Evolutionary conservation across 2,329 filamentous ascomycete genomes (phyloP).

Genomic region (Phyllosticta ampelicida): DNA sequence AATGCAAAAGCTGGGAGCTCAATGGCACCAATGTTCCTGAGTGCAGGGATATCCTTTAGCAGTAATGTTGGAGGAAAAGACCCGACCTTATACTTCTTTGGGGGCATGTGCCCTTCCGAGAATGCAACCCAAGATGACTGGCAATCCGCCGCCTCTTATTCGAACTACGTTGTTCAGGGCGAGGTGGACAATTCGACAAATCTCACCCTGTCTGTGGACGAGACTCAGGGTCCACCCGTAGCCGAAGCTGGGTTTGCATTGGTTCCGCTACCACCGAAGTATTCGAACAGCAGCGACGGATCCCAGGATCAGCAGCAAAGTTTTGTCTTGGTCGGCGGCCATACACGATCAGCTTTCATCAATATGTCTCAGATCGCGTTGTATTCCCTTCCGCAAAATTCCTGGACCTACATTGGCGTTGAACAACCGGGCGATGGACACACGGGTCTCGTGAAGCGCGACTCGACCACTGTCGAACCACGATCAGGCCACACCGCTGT

Average conservation of each 20-base stretch:
- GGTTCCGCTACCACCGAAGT: slow-evolving; percentile 60
- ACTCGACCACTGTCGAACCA: slow-evolving; percentile 53
- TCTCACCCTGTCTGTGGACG: slow-evolving; percentile 38
- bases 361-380: slow-evolving; percentile 89
- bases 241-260: slow-evolving; percentile 81
- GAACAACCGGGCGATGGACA: slow-evolving; percentile 35
- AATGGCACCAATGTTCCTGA: slow-evolving; percentile 46
- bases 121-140: slow-evolving; percentile 39
- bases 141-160: slow-evolving; percentile 64
- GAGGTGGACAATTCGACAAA: slow-evolving; percentile 27
- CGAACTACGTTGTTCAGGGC: slow-evolving; percentile 66
- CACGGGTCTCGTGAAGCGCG: slow-evolving; percentile 47
- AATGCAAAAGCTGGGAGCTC: slow-evolving; percentile 25
- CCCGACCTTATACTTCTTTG: slow-evolving; percentile 61
- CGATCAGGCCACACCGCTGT: slow-evolving; percentile 84
- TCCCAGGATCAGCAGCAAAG: slow-evolving; percentile 61
- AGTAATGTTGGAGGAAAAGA: slow-evolving; percentile 43
- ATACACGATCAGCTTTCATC: slow-evolving; percentile 73
- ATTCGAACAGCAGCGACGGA: slow-evolving; percentile 53
- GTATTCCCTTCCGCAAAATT: slow-evolving; percentile 75
- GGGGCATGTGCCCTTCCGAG: slow-evolving; percentile 69
- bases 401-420: slow-evolving; percentile 74
- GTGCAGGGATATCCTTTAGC: slow-evolving; percentile 57
- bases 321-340: slow-evolving; percentile 75
- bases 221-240: slow-evolving; percentile 53